phyloP scores from a whole-genome alignment of 371 early-diverging fungal genomes.

The Funneliformis caledonium region DNA sequence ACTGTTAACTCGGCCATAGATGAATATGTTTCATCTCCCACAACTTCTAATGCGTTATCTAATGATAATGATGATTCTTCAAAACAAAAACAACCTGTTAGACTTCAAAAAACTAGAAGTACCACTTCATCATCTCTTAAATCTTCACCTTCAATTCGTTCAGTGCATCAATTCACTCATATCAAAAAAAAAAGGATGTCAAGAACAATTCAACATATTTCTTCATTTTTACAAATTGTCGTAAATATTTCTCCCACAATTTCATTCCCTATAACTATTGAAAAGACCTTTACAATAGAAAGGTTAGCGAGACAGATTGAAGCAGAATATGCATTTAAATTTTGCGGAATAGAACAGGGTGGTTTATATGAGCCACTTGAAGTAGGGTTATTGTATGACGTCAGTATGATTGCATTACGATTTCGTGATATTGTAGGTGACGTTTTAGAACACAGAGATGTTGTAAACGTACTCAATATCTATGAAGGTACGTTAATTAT shows the following conservation, averaged over 20 bases:
- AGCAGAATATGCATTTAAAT: constrained; percentile 43
- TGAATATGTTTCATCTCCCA: neutral
- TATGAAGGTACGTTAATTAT: constrained; percentile 39
- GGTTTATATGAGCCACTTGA: constrained; percentile 36
- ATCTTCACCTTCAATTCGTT: constrained; percentile 26
- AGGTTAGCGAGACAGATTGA: constrained; percentile 40
- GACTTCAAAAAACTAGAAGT: neutral
- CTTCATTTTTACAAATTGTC: constrained; percentile 35
- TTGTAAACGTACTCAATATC: constrained; percentile 40
- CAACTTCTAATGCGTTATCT: neutral
- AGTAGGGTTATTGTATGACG: constrained; percentile 39
- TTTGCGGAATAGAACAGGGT: constrained; percentile 22
- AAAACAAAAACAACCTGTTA: neutral
- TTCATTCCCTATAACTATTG: constrained; percentile 40
- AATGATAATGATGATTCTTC: neutral
- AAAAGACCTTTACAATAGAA: constrained; percentile 39
- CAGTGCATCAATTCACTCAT: constrained; percentile 20
- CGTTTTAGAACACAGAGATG: constrained; percentile 42
- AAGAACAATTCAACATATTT: constrained; percentile 38
- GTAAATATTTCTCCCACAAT: constrained; percentile 24
- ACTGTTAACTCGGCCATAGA: neutral
- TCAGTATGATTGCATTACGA: constrained; percentile 37
- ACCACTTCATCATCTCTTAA: neutral
- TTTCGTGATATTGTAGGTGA: constrained; percentile 42
- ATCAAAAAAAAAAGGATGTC: constrained; percentile 37